Base-by-base conservation (phyloP, 129 eudicot genomes). In the Sambucus nigra region DNA sequence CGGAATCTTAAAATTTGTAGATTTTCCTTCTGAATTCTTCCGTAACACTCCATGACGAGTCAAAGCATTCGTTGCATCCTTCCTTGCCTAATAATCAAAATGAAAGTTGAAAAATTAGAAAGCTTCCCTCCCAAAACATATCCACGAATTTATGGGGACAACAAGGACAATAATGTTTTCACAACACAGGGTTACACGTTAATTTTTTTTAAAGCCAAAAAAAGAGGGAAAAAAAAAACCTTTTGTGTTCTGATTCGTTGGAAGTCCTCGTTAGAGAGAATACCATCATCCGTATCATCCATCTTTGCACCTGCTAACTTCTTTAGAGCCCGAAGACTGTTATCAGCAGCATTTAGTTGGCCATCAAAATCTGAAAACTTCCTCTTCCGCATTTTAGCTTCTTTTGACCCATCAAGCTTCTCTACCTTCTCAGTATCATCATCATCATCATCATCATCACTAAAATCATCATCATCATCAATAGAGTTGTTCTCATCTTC, bases 231-330 rank as follows among this genome's bases (percentile, higher is more conserved):
- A 51, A 16, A 55, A 22, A 65, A 53, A 60, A 85, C 98, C 86
- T 79, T 75, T 45, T 71, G 61, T 63, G 76, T 95, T 79, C 63
- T 91, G 33, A 91, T 85, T 62, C 86, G 75, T 61, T 67, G 80
- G 69, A 91, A 91, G 63, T 91, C 95, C 73, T 91, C 98, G 38
- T 91, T 82, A 24, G 98, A 91, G 38, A 81, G 82, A 67, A 91
- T 85, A 38, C 88, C 83, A 64, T 84, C 95, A 22, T 69, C 40
- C 6, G 69, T 15, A 10, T 59, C 71, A 32, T 52, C 81, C 53
- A 45, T 57, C 50, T 66, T 85, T 39, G 71, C 72, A 35, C 79
- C 86, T 16, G 95, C 93, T 55, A 91, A 55, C 57, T 73, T 91
- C 72, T 91, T 91, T 14, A 91, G 72, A 63, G 95, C 88, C 33